Evolutionary conservation across 1,139 yeast species (phyloP), one percentile per base, ranked within the genome.

Genomic region (Yarrowia galli): DNA sequence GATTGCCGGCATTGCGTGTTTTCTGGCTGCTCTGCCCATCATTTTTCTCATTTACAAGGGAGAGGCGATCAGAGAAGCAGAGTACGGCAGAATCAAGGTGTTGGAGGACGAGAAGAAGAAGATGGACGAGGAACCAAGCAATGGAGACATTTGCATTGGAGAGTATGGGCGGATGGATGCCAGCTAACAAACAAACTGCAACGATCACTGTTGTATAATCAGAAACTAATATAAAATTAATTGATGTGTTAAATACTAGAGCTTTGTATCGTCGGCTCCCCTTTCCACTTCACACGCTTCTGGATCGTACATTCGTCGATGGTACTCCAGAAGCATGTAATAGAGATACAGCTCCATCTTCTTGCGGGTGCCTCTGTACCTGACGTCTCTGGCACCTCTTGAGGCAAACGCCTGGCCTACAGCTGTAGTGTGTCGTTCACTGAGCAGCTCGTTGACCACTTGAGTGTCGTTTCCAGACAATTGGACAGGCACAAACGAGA

Each of bases 1-100:
- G 0, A 79, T 83, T 20, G 76, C 82, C 16, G 82, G 82, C 2
- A 69, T 75, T 46, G 74, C 25, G 4, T 16, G 15, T 2, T 5
- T 61, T n/a, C 2, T 36, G 2, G 45, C 56, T 5, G 46, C 56
- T n/a, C 35, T 61, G 3, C 66, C 66, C 0, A 8, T 61, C 13
- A 16, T 61, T 6, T 61, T 23, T 13, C 22, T 61, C 8, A 61
- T 61, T 16, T 28, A 32, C 51, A 43, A 16, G 12, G 64, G 64
- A 10, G 64, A 58, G 13, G 51, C 6, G 2, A 20, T 58, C 2
- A 32, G 64, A 18, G 64, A 42, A 13, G 32, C 22, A 7, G 64
- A 58, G 64, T 58, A 58, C 5, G 64, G 64, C 12, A 6, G 10
- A 10, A 32, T 20, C 9, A 10, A 42, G 40, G 64, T 58, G 23